Base-by-base conservation (phyloP, 768 basidiomycete species). In the Strobilomyces echinocephalus region DNA sequence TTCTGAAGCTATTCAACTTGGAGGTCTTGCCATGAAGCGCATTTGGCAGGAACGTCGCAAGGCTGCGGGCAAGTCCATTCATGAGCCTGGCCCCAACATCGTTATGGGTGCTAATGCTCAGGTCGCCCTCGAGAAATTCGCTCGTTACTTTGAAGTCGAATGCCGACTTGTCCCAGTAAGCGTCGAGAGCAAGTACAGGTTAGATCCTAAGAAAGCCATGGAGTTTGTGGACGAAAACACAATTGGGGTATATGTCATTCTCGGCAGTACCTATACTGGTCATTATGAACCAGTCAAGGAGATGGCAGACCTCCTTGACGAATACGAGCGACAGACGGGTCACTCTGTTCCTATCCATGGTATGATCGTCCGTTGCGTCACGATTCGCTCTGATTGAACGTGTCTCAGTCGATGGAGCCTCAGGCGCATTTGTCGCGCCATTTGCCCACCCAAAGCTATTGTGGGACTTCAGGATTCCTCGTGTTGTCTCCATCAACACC, bases 251-350 rank as follows among this genome's bases (percentile, higher is more conserved):
- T 87, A 83, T 56, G 81, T 81, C 52, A 80, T 80, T 53, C 72
- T 82, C 24, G 78, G 75, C 31, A 75, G 85, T 76, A 79, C 76
- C 24, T 78, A 76, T 58, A 81, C 80, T 7, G 80, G 77, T n/a
- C 75, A 74, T 59, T 82, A 77, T 62, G 94, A 95, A 62, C 83
- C 87, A 12, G 93, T 97, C 31, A 80, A 88, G 66, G 88, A 86
- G 66, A 89, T 97, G 83, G 75, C 87, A 1, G 83, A 85, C 39
- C 76, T 89, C 10, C 74, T 92, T 68, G 76, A 78, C 72, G 76
- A 71, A 53, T 84, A 81, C 61, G 77, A 85, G 66, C 65, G 46
- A 18, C 61, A 69, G 55, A 78, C 74, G 0, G 78, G 77, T n/a
- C 65, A 53, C 55, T 68, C 66, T 45, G 72, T 78, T 31, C 75